These are phyloP conservation scores for Hemerocallis citrina DNA, from an alignment of 106 monocot species.

Conservation along the genomic window DNA sequence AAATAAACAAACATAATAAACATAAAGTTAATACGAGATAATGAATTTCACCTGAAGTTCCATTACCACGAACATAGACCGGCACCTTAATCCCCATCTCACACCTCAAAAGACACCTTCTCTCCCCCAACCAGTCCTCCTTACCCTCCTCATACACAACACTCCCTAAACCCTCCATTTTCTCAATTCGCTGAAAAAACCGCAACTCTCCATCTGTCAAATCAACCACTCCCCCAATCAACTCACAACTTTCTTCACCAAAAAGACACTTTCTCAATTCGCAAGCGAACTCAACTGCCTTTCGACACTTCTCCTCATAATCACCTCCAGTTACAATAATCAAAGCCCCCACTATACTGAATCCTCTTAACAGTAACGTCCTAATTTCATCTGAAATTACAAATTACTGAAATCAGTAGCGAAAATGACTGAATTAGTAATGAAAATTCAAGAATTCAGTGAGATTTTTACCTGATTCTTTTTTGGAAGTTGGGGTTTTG, in stretches of 20 bases:
- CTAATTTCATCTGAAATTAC: constrained; percentile 88
- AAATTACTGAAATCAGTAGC: too few species aligned
- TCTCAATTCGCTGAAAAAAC: constrained; percentile 30
- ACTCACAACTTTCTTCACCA: constrained; percentile 20
- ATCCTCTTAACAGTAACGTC: constrained; percentile 57
- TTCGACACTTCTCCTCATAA: constrained; percentile 37
- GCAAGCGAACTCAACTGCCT: constrained; percentile 41
- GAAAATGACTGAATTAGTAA: too few species aligned
- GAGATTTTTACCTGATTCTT: constrained; percentile 38
- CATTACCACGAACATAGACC: constrained; percentile 47
- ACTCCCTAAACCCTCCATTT: constrained; percentile 21
- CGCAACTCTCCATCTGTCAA: constrained; percentile 26
- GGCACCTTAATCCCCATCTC: constrained; percentile 58
- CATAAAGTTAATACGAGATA: too few species aligned
- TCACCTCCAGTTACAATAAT: constrained; percentile 28
- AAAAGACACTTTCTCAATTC: constrained; percentile 44
- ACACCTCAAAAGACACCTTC: constrained; percentile 76
- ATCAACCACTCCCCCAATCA: constrained; percentile 58
- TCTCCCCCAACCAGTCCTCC: constrained; percentile 67
- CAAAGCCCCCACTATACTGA: constrained; percentile 75
- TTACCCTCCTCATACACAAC: constrained; percentile 59
- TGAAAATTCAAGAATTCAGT: not conserved
- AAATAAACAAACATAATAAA: not conserved
- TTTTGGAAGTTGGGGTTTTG: constrained; percentile 31
- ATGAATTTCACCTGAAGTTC: constrained; percentile 42